Conservation (phyloP, 495 filamentous ascomycete species). For the Pyrenopolyporus hunteri region DNA sequence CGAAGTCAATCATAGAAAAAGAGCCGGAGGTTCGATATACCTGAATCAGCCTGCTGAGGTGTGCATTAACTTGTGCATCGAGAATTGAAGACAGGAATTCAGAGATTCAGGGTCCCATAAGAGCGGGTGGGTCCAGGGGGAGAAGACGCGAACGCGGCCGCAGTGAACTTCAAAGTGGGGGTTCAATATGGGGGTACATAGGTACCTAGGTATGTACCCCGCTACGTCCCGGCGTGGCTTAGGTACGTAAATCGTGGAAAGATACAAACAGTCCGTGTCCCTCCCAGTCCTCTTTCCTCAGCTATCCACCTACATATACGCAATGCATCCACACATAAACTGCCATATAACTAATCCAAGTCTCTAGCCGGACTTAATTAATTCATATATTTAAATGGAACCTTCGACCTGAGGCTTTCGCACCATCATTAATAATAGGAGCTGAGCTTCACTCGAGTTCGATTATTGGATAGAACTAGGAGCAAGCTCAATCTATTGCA, state of each 20-base stretch:
- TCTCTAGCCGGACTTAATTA: not conserved
- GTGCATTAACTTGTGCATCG: slow-evolving; percentile 17
- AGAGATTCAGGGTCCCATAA: slow-evolving; percentile 12
- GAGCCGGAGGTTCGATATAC: not conserved
- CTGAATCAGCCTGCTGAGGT: not conserved
- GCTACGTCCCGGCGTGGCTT: not conserved
- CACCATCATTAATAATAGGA: no score
- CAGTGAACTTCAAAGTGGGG: slow-evolving; percentile 20
- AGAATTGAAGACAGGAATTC: slow-evolving; percentile 3
- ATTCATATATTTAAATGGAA: no score
- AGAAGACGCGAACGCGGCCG: slow-evolving; percentile 21
- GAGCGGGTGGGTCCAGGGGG: slow-evolving; percentile 6
- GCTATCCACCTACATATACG: not conserved
- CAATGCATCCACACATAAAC: not conserved
- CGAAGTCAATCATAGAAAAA: slow-evolving; percentile 14
- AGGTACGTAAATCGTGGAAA: not conserved
- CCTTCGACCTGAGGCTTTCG: no score
- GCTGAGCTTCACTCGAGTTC: no score
- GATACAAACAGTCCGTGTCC: not conserved
- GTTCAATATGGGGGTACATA: not conserved
- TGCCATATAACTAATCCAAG: not conserved
- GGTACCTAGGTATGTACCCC: not conserved
- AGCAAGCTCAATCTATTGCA: no score
- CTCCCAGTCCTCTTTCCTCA: not conserved
- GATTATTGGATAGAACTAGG: no score